These are phyloP conservation scores for Adansonia rubrostipa DNA, from an alignment of 441 rosid genomes.

Conservation along the genomic window DNA sequence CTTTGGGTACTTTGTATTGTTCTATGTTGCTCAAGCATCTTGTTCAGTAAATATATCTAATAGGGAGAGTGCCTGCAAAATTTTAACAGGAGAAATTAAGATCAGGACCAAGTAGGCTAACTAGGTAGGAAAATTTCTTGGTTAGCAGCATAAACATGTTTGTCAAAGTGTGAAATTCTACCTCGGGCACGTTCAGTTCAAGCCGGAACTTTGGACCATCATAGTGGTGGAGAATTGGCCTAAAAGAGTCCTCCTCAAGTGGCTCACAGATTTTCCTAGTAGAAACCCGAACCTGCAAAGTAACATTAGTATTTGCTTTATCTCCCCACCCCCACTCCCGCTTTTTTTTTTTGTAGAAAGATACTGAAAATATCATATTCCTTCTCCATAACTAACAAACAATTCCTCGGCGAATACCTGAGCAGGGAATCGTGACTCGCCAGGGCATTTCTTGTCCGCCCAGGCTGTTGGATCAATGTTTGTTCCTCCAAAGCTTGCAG, in stretches of 20 bases:
- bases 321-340: too few relatives aligned
- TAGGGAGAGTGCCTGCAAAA: slow-evolving; percentile 75
- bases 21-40: slow-evolving; percentile 33
- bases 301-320: background rate
- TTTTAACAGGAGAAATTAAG: background rate
- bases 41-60: slow-evolving; percentile 81
- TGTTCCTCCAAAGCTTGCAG: slow-evolving; percentile 92
- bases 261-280: slow-evolving; percentile 81
- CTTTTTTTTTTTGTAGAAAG: background rate
- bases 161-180: slow-evolving; percentile 21
- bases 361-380: background rate
- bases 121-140: background rate
- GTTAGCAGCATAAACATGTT: background rate
- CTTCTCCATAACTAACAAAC: background rate
- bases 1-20: slow-evolving; percentile 14
- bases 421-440: slow-evolving; percentile 97
- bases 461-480: slow-evolving; percentile 93
- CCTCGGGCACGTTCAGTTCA: slow-evolving; percentile 94
- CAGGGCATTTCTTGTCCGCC: slow-evolving; percentile 90
- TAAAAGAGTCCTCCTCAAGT: slow-evolving; percentile 90
- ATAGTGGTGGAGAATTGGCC: slow-evolving; percentile 96
- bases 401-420: slow-evolving; percentile 53
- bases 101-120: background rate
- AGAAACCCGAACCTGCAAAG: slow-evolving; percentile 65
- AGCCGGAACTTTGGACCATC: slow-evolving; percentile 99